Base-by-base conservation (phyloP, 495 filamentous ascomycete species). In the Aspergillus conjunctus region DNA sequence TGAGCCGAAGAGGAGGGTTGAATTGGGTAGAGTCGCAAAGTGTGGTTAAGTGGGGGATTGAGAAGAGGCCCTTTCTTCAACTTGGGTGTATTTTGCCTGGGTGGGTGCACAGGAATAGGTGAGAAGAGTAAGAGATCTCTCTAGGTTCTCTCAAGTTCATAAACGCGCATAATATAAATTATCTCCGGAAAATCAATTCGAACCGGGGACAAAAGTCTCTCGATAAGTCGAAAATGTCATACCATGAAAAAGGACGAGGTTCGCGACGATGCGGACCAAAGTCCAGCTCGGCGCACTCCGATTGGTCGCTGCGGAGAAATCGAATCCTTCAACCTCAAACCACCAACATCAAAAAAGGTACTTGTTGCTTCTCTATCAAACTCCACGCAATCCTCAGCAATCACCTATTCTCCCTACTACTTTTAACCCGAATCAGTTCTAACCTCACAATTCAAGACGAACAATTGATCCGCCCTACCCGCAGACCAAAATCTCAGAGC, bases 241-340 rank as follows among this genome's bases (percentile, higher is more conserved):
- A 44, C 31, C 41, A 50, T 22, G 39, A 50, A 20, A 48, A 37
- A 1, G 32, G 34, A 56, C 53, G 58, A 41, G 54, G 20, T 62
- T 59, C 50, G 17, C 33, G 32, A 26, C 14, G 14, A 49, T 58
- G 65, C 61, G 52, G 62, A 72, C 65, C 64, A 71, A 70, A 63
- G 62, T 63, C 62, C 52, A 63, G 63, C 64, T 72, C 60, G 64
- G 59, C 68, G 68, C 60, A 66, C 73, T 77, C 76, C 76, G 75
- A 78, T 80, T 78, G 77, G 75, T 65, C 60, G 61, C 59, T 52
- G 63, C 60, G 52, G 60, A 58, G 60, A 67, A 60, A 62, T 71
- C 71, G 70, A 75, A 77, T 75, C 73, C 73, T 77, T 71, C 56
- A 67, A 67, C 66, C 61, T 68, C 63, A 53, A 46, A 48, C 44